phyloP scores from a whole-genome alignment of 495 filamentous ascomycete genomes.

The Apodospora peruviana region DNA sequence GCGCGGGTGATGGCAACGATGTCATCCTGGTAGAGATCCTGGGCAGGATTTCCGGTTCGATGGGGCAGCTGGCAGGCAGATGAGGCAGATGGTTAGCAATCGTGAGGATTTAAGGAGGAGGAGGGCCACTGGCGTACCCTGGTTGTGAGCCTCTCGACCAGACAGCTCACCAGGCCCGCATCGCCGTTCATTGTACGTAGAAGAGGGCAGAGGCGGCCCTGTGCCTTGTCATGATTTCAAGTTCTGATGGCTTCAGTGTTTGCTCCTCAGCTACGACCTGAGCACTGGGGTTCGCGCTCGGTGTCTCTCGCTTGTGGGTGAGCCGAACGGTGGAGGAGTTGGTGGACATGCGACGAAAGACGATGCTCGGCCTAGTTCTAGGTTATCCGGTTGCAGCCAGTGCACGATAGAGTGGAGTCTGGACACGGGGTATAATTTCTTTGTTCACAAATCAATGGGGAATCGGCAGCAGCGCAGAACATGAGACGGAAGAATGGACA shows the following conservation, averaged over 20 bases:
- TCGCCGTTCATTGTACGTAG: constrained; percentile 53
- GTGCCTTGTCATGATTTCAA: constrained; percentile 27
- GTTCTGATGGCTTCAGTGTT: neutral
- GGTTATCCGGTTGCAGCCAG: neutral
- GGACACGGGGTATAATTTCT: too few relatives aligned
- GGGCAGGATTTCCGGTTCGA: constrained; percentile 53
- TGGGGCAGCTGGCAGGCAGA: constrained; percentile 50
- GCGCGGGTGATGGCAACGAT: constrained; percentile 53
- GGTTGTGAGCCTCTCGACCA: constrained; percentile 59
- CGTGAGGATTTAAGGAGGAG: neutral
- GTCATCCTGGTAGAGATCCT: constrained; percentile 56
- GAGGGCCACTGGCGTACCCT: constrained; percentile 39
- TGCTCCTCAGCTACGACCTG: neutral
- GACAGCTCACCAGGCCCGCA: constrained; percentile 55
- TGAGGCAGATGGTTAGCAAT: constrained; percentile 3
- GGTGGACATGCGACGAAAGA: neutral
- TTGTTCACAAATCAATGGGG: neutral
- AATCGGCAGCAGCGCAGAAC: neutral
- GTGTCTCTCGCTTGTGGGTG: neutral
- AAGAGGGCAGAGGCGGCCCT: constrained; percentile 17
- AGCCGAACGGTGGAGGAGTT: too few relatives aligned
- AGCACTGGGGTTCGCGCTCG: neutral
- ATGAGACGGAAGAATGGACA: too few relatives aligned
- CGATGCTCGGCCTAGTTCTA: neutral
- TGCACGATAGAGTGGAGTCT: neutral